Base-by-base conservation (phyloP, 2,329 filamentous ascomycete genomes). In the Macrophomina tecta region DNA sequence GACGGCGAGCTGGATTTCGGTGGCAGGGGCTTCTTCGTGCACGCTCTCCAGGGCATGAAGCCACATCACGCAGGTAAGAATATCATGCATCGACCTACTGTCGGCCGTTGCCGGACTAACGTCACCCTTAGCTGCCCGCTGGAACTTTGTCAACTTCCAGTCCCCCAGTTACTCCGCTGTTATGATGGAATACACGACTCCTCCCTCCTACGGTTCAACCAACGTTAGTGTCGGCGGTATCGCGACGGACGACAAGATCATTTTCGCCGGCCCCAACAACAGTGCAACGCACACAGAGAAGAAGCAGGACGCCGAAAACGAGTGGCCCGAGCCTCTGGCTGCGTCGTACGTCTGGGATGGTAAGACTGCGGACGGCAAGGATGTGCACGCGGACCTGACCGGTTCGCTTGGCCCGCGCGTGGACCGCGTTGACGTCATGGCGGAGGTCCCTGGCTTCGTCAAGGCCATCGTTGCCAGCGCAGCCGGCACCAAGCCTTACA, bases 31-130 rank as follows among this genome's bases (percentile, higher is more conserved):
- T 83, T 96, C 74, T 94, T 93, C 81, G 85, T 90, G 71, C 91
- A 95, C 78, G 94, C 93, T 48, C 83, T 98, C 61, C 95, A 98
- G 82, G 95, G 94, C 78, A 98, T 98, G 94, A 99, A 99, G 86
- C 95, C 95, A 48, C 95, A 99, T 79, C 96, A 99, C 78, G 91
- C 93, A 68, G 94, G 87, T 89, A 82, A 73, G 82, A 73, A 58
- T 12, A 52, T 40, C 16, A 49, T 36, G 45, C 30, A 64, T 62
- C 45, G 55, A n/a, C 34, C 23, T 11, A 66, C 52, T 67, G 42
- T 60, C 34, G 52, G 14, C 40, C 42, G 11, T 40, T 38, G 42
- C 38, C 28, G 49, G 28, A 52, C 63, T 52, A 32, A 55, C 46
- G n/a, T 14, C 5, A 16, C 2, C 38, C 11, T 49, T 52, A 87